Evolutionary conservation across 768 basidiomycete genomes (phyloP), one percentile per base, ranked within the genome.

Genomic region (Lactifluus echinatus): DNA sequence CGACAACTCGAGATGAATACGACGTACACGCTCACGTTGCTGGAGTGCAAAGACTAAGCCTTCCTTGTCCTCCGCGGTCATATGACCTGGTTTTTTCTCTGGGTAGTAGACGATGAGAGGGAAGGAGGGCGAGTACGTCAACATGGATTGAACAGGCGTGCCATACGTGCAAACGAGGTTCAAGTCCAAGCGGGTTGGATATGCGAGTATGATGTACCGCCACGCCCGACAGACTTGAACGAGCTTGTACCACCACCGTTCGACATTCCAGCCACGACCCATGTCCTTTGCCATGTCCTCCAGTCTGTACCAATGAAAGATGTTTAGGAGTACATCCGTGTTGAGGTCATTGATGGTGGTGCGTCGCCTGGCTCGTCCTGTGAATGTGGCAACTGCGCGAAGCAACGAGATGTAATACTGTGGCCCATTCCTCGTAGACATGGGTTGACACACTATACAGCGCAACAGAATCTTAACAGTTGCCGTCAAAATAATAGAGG

Each of bases 211-310:
- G 40, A 56, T 15, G 17, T n/a, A 11, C 6, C 55, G 29, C 55
- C 55, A 56, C n/a, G 3, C 4, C 17, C 2, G 31, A n/a, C 48
- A 56, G 10, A 50, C 48, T 23, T 56, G 48, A 12, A 43, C 36
- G 33, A 43, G 42, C 26, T 33, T 56, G 42, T 56, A 56, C 55
- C 55, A 56, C 55, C 55, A 56, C 4, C 55, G 48, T 15, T 56
- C 49, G 8, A 33, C 17, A 15, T 55, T 48, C 53, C 53, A 55
- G 26, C 36, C 26, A 15, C 8, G 8, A 19, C 31, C 36, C 1
- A 31, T 21, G 23, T 44, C 31, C 2, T 42, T 21, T 17, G 21
- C 19, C 17, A n/a, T 53, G 17, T 45, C 19, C 1, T 26, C 23
- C 36, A 47, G 28, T 39, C 53, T 24, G 29, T 36, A 55, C 26